A percentile compares a stretch with the other conserved stretches of the same genome.
Conservation (phyloP, 129 eudicot genomes). For the Tanacetum coccineum region DNA sequence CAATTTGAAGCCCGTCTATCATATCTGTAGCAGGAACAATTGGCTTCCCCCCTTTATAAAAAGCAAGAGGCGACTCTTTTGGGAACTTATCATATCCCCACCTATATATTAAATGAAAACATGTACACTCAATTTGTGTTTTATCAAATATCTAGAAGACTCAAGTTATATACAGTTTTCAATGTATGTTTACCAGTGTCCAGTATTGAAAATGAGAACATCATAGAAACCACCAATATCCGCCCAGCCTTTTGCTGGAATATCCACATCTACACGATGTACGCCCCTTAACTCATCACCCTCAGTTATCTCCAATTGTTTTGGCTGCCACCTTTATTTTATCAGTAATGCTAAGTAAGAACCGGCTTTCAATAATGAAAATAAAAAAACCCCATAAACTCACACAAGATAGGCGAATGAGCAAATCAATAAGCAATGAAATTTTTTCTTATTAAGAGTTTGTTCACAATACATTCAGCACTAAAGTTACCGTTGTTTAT, state of each 20-base stretch:
- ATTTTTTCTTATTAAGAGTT: no score
- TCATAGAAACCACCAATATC: conserved; percentile 66
- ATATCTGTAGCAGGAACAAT: conserved; percentile 62
- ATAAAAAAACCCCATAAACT: background rate
- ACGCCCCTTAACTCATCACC: conserved; percentile 49
- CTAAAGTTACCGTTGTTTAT: no score
- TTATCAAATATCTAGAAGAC: background rate
- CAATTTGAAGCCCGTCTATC: conserved; percentile 63
- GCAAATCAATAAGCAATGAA: no score
- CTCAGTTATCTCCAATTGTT: conserved; percentile 30
- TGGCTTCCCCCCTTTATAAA: conserved; percentile 64
- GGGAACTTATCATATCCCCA: conserved; percentile 90
- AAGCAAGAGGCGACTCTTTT: conserved; percentile 76
- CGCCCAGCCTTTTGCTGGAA: conserved; percentile 86
- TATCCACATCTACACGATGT: conserved; percentile 78
- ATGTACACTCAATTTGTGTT: background rate
- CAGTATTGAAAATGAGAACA: conserved; percentile 79
- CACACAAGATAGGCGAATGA: background rate
- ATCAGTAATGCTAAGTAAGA: background rate
- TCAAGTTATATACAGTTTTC: background rate
- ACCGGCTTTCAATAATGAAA: background rate
- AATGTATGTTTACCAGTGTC: conserved; percentile 62
- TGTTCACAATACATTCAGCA: no score
- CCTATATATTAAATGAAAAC: conserved; percentile 31
- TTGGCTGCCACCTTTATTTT: conserved; percentile 44